Percentiles rank a stretch among this genome's conserved stretches.
phyloP scores from a whole-genome alignment of 768 basidiomycete genomes.

The Cantharellus anzutake region DNA sequence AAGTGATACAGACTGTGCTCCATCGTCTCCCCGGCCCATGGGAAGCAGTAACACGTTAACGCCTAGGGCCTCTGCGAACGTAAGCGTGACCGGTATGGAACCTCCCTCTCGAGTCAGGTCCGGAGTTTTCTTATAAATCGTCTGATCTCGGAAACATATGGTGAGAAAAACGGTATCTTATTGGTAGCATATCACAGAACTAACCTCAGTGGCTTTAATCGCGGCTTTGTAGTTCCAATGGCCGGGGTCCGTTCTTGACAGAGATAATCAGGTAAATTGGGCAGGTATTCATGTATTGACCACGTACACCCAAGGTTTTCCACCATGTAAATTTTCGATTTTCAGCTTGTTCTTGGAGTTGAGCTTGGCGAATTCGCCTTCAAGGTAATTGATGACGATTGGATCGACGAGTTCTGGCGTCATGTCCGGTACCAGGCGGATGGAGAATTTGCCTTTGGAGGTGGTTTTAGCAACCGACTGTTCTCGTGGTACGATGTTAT shows the following conservation, averaged over 20 bases:
- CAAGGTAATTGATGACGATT: constrained; percentile 48
- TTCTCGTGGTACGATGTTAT: background rate
- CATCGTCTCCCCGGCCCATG: constrained; percentile 89
- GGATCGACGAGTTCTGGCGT: constrained; percentile 55
- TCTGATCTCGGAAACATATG: constrained; percentile 11
- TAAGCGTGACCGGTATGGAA: constrained; percentile 83
- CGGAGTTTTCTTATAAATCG: constrained; percentile 51
- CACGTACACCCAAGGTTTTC: constrained; percentile 62
- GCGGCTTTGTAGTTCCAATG: constrained; percentile 94
- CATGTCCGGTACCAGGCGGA: constrained; percentile 71
- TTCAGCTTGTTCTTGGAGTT: constrained; percentile 65
- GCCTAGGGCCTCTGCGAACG: constrained; percentile 66
- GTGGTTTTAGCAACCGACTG: background rate
- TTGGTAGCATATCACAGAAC: constrained; percentile 1
- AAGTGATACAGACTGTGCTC: constrained; percentile 51
- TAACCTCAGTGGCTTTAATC: constrained; percentile 59
- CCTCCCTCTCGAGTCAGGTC: constrained; percentile 86
- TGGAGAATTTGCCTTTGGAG: constrained; percentile 67
- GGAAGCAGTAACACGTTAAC: constrained; percentile 81
- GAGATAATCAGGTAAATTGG: background rate
- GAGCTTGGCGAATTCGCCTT: constrained; percentile 68
- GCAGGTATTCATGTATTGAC: constrained; percentile 12
- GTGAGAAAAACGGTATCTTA: background rate
- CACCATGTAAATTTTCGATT: constrained; percentile 57
- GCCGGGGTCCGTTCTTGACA: constrained; percentile 34